These are phyloP conservation scores for Pelargonium citronellum DNA, from an alignment of 441 rosid species.

Conservation along the genomic window DNA sequence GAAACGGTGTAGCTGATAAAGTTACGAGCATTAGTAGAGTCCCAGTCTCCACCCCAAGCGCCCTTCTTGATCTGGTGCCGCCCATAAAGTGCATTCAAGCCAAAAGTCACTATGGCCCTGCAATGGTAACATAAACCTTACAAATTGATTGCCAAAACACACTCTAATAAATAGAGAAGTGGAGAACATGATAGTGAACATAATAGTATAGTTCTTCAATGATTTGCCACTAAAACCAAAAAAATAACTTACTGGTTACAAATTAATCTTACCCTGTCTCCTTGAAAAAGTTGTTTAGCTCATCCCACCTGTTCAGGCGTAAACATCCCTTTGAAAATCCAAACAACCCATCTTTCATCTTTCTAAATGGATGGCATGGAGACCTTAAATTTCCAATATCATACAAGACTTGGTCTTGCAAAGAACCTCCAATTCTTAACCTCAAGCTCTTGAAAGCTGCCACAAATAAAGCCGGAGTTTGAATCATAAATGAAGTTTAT, in stretches of 20 bases:
- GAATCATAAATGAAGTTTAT: not conserved
- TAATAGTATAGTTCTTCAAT: too few species aligned
- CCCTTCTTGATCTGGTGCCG: conserved; percentile 47
- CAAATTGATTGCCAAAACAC: not conserved
- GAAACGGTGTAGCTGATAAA: conserved; percentile 73
- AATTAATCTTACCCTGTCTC: conserved; percentile 50
- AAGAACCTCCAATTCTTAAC: conserved; percentile 88
- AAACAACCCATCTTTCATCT: conserved; percentile 55
- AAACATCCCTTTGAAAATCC: conserved; percentile 94
- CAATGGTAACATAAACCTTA: conserved; percentile 15
- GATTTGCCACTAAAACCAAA: not conserved
- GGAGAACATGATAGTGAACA: not conserved
- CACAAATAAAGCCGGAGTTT: conserved; percentile 2
- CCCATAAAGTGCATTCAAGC: conserved; percentile 87
- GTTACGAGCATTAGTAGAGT: conserved; percentile 61
- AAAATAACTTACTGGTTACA: not conserved
- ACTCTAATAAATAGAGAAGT: not conserved
- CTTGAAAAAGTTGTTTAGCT: conserved; percentile 53
- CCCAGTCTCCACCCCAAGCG: conserved; percentile 84
- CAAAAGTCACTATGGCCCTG: conserved; percentile 80
- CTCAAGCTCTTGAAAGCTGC: conserved; percentile 74
- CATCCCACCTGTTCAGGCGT: conserved; percentile 88
- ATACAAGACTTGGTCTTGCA: conserved; percentile 87
- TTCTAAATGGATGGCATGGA: conserved; percentile 73
- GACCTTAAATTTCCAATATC: conserved; percentile 51